Conservation (phyloP, 345 rosid species). For the Dimocarpus longan region DNA sequence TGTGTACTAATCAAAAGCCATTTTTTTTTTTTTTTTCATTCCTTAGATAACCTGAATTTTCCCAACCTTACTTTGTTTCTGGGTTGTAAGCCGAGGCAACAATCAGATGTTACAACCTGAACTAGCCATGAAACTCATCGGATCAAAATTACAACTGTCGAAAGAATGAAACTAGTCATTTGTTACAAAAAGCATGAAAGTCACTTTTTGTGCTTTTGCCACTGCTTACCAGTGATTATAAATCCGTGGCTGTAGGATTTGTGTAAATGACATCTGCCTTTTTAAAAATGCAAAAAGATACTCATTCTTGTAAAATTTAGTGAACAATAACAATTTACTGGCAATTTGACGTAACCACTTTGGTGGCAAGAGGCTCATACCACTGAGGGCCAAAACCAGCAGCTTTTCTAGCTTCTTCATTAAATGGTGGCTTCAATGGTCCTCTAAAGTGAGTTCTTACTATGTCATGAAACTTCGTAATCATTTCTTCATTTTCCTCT, state of each 20-base stretch:
- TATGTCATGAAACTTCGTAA: slow-evolving; percentile 60
- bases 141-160: neutral
- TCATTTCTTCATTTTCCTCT: slow-evolving; percentile 50
- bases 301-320: neutral
- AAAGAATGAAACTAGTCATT: neutral
- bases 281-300: neutral
- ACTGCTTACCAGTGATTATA: neutral
- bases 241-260: neutral
- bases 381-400: slow-evolving; percentile 89
- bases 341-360: slow-evolving; percentile 31
- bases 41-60: no score
- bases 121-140: neutral
- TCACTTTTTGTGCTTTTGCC: neutral
- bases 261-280: neutral
- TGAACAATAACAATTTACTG: neutral
- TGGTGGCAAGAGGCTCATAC: slow-evolving; percentile 86
- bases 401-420: slow-evolving; percentile 82
- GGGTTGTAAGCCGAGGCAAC: neutral
- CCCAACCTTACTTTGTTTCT: neutral
- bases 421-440: slow-evolving; percentile 94
- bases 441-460: slow-evolving; percentile 84
- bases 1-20: neutral
- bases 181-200: neutral
- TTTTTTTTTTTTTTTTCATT: no score
- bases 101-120: neutral